These are phyloP conservation scores for Amauroascus verrucosus DNA, from an alignment of 2,329 filamentous ascomycete species.

Conservation along the genomic window DNA sequence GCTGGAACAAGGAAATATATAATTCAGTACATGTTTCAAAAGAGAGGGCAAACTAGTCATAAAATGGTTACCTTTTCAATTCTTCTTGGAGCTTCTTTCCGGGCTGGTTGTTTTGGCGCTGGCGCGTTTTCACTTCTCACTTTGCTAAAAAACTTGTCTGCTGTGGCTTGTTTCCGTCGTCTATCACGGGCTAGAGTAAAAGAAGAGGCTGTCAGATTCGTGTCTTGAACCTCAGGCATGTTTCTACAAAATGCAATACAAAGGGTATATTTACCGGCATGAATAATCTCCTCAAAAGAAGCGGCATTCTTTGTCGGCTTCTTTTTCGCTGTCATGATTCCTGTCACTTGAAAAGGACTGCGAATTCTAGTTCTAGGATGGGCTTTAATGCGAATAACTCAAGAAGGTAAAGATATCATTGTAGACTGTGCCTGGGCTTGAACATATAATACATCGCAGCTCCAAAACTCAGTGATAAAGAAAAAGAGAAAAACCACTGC, in stretches of 20 bases:
- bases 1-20: conserved; percentile 5
- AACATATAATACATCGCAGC: background rate
- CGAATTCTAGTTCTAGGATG: background rate
- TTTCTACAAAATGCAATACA: too few species aligned
- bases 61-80: conserved; percentile 43
- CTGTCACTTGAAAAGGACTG: background rate
- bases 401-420: background rate
- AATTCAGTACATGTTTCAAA: conserved; percentile 1
- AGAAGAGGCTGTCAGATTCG: background rate
- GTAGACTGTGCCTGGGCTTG: background rate
- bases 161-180: conserved; percentile 47
- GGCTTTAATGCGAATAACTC: background rate
- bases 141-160: conserved; percentile 49
- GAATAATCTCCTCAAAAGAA: conserved; percentile 44
- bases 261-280: conserved; percentile 34
- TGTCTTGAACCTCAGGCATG: background rate
- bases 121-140: conserved; percentile 42
- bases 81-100: conserved; percentile 40
- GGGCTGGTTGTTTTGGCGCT: conserved; percentile 27
- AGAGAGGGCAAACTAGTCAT: background rate
- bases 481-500: too few species aligned
- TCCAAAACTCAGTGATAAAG: too few species aligned
- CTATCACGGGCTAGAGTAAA: conserved; percentile 39
- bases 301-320: conserved; percentile 20
- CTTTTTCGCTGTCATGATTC: conserved; percentile 23